These are phyloP conservation scores for Diversispora eburnea DNA, from an alignment of 192 early-diverging fungal species.

Conservation along the genomic window DNA sequence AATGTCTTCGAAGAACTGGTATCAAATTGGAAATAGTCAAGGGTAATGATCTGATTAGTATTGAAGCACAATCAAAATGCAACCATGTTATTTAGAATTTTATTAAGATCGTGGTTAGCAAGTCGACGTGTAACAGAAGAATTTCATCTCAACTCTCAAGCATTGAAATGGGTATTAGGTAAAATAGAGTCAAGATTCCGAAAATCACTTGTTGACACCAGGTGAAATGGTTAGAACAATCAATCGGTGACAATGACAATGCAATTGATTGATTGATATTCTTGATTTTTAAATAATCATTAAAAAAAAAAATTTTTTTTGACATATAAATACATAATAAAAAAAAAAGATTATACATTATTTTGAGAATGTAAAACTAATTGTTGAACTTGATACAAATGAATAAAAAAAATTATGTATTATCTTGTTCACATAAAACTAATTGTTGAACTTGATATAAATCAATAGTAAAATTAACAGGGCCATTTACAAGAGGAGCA, in stretches of 20 bases:
- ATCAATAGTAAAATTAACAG: conserved; percentile 25
- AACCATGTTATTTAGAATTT: conserved; percentile 86
- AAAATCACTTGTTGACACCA: conserved; percentile 83
- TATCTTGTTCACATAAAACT: conserved; percentile 16
- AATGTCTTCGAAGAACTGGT: conserved; percentile 41
- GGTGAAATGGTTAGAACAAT: conserved; percentile 99
- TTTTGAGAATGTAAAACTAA: not conserved
- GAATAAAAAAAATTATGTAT: conserved; percentile 21
- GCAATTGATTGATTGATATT: no score
- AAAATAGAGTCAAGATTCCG: conserved; percentile 92
- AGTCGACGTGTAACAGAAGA: conserved; percentile 85
- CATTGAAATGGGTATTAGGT: conserved; percentile 92
- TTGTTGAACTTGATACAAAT: not conserved
- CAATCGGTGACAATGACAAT: conserved; percentile 99
- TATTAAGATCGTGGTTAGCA: conserved; percentile 74
- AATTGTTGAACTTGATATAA: conserved; percentile 17
- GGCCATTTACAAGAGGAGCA: not conserved
- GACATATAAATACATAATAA: not conserved
- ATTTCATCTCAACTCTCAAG: conserved; percentile 78
- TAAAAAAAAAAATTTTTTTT: no score
- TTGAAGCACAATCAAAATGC: conserved; percentile 90
- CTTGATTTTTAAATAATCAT: no score
- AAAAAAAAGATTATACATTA: conserved; percentile 8
- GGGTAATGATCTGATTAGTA: conserved; percentile 81
- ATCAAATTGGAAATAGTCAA: conserved; percentile 67